Conservation (phyloP, 73 alveolate genomes). For the Tetrahymena borealis region DNA sequence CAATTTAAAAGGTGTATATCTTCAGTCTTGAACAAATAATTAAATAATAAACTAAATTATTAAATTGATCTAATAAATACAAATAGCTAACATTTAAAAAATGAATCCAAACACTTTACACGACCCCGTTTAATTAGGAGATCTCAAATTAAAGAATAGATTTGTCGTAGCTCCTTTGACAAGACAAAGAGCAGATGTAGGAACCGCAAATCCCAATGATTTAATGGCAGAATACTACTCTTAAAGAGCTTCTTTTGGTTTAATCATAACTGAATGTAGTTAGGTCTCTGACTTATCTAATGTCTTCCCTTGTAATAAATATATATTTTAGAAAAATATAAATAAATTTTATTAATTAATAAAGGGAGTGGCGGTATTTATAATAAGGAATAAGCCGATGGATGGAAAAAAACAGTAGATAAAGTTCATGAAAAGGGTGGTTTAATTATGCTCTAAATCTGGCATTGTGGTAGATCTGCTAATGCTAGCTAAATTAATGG, state of each 20-base stretch:
- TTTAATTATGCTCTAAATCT: slow-evolving; percentile 11
- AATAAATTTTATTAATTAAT: not conserved
- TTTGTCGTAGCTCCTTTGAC: slow-evolving; percentile 45
- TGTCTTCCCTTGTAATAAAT: slow-evolving; percentile 27
- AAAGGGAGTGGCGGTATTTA: slow-evolving; percentile 39
- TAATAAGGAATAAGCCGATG: slow-evolving; percentile 23
- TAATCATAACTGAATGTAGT: slow-evolving; percentile 51
- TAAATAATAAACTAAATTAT: not conserved
- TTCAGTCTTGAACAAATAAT: not conserved
- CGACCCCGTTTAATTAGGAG: slow-evolving; percentile 39
- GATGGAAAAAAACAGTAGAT: slow-evolving; percentile 30
- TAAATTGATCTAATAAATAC: not conserved
- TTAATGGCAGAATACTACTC: slow-evolving; percentile 47
- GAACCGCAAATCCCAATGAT: slow-evolving; percentile 36
- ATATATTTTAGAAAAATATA: not conserved
- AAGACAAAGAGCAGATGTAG: slow-evolving; percentile 41
- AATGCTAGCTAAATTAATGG: slow-evolving; percentile 6
- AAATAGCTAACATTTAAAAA: not conserved
- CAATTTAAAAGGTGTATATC: too few species aligned
- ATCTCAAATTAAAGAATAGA: slow-evolving; percentile 27
- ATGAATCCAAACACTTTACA: not conserved
- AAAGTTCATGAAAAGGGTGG: slow-evolving; percentile 42
- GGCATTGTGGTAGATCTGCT: slow-evolving; percentile 54
- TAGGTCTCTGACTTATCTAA: slow-evolving; percentile 26
- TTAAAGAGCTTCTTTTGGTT: slow-evolving; percentile 51